These are phyloP conservation scores for Anaeromyces robustus DNA, from an alignment of 192 early-diverging fungal species.

Conservation along the genomic window DNA sequence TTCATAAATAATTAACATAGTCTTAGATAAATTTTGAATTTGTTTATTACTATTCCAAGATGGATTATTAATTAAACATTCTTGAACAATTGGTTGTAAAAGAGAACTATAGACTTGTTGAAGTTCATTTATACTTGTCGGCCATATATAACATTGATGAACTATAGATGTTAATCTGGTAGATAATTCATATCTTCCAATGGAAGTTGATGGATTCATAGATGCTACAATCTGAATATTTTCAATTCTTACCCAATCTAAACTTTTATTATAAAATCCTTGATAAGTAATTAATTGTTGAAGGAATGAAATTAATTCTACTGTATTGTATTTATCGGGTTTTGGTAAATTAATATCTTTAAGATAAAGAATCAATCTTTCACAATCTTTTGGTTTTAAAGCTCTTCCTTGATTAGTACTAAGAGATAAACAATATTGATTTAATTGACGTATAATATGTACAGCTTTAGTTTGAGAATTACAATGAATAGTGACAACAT, in stretches of 20 bases:
- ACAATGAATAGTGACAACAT: constrained; percentile 33
- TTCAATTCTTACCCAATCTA: constrained; percentile 41
- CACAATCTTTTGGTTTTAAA: constrained; percentile 32
- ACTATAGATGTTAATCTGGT: constrained; percentile 36
- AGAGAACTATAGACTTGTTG: constrained; percentile 22
- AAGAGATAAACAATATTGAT: constrained; percentile 23
- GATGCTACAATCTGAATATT: constrained; percentile 39
- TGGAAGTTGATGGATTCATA: constrained; percentile 29
- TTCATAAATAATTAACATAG: constrained; percentile 30
- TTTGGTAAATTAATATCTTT: constrained; percentile 43
- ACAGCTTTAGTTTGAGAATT: constrained; percentile 34
- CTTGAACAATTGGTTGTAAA: constrained; percentile 14
- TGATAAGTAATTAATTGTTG: constrained; percentile 40
- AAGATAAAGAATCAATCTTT: constrained; percentile 33
- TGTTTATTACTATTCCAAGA: constrained; percentile 25
- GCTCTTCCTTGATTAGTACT: constrained; percentile 26
- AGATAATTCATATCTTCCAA: constrained; percentile 28
- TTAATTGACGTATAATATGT: constrained; percentile 30
- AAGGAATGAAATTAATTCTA: constrained; percentile 36
- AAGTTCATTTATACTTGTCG: constrained; percentile 27
- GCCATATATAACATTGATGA: constrained; percentile 20
- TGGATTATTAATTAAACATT: constrained; percentile 11
- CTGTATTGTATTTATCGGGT: constrained; percentile 42
- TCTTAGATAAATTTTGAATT: constrained; percentile 19
- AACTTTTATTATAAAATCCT: constrained; percentile 29